phyloP scores from a whole-genome alignment of 306 rosid genomes.

The Lathyrus oleraceus region DNA sequence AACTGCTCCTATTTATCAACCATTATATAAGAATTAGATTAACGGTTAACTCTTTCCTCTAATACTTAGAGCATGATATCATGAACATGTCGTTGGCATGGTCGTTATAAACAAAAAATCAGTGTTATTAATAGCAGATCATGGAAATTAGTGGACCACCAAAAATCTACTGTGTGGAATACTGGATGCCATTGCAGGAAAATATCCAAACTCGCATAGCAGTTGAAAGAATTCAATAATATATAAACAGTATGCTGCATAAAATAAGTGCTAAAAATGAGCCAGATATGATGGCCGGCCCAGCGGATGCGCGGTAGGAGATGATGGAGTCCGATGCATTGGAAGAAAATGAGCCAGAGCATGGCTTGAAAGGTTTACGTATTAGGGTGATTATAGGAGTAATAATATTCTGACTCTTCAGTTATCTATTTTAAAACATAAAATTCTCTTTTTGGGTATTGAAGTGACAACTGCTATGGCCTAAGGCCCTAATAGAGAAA shows the following conservation, averaged over 20 bases:
- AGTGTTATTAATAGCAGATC: neutral
- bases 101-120: neutral
- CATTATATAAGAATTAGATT: neutral
- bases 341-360: conserved; percentile 1
- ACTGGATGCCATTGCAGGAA: neutral
- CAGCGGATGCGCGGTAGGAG: no score
- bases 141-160: neutral
- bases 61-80: conserved; percentile 9
- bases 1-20: neutral
- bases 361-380: neutral
- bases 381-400: neutral
- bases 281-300: no score
- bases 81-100: conserved; percentile 1
- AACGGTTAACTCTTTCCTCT: neutral
- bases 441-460: neutral
- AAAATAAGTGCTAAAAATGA: neutral
- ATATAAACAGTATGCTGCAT: neutral
- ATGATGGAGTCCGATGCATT: neutral
- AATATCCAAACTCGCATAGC: neutral
- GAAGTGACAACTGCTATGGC: neutral
- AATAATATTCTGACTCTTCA: neutral
- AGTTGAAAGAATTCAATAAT: neutral
- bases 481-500: neutral
- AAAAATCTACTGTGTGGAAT: neutral
- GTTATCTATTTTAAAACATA: neutral